phyloP scores from a whole-genome alignment of 176 grass and related monocot genomes.

The Phragmites australis region DNA sequence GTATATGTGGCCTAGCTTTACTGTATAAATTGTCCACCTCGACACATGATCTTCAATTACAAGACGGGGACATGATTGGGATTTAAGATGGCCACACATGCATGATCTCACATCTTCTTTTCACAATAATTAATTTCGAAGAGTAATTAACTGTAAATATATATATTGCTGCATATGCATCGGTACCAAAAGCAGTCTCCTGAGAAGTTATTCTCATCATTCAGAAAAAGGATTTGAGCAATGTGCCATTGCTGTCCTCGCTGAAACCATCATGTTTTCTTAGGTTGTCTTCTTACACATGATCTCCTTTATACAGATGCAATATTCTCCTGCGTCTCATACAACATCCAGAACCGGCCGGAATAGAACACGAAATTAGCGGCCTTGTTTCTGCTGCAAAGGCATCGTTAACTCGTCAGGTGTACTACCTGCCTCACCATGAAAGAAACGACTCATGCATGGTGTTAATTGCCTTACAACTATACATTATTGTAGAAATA shows the following conservation, averaged over 20 bases:
- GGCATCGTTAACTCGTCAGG: slow-evolving; percentile 3
- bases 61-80: background rate
- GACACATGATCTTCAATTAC: background rate
- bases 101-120: background rate
- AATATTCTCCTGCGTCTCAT: slow-evolving; percentile 17
- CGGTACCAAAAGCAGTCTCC: background rate
- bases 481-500: no score
- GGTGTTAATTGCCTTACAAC: no score
- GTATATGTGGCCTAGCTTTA: background rate
- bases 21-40: slow-evolving; percentile 18
- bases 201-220: background rate
- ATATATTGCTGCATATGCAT: background rate
- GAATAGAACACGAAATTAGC: slow-evolving; percentile 17
- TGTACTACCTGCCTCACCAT: background rate
- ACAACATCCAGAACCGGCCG: slow-evolving; percentile 13
- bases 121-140: background rate
- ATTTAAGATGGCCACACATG: slow-evolving; percentile 17
- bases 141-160: background rate
- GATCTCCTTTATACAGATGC: background rate
- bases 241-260: slow-evolving; percentile 19
- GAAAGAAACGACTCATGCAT: slow-evolving; percentile 23
- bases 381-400: background rate
- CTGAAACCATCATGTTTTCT: background rate
- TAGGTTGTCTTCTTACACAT: background rate
- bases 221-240: background rate